Base-by-base conservation (phyloP, 2,329 filamentous ascomycete genomes). In the Botrytis paeoniae region DNA sequence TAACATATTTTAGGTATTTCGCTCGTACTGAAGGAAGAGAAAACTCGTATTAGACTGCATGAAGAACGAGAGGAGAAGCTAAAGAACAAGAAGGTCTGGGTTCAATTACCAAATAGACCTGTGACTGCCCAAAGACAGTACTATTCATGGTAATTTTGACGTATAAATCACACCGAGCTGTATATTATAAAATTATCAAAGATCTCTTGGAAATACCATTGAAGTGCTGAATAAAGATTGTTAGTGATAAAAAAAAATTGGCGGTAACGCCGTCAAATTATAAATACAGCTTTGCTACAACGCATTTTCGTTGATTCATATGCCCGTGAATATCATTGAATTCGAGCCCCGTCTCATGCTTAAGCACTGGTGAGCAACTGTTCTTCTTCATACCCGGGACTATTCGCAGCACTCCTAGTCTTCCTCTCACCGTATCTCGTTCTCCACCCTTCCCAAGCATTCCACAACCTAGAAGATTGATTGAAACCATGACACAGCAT, bases 21-120 rank as follows among this genome's bases (percentile, higher is more conserved):
- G 0, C 84, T 99, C 51, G 82, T 97, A 22, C 85, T 99, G 80
- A 99, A 98, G 85, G 96, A 99, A 81, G 95, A 98, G 82, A 92
- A 92, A 82, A 97, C 96, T 9, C 87, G 94, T 71, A 90, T 98
- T 79, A 89, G 96, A 74, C 88, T 94, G 81, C 89, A 92, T 80
- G 86, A 93, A 73, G 94, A 98, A 80, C 89, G 91, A 73, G 87
- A 93, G 80, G 90, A 90, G 77, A 95, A 93, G 85, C 87, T 92
- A 81, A 86, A 88, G 71, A 90, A 90, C 80, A 88, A 90, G 75
- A 93, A 93, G 76, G 89, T 95, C 25, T 98, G 95, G 95, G 88
- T 92, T 20, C 93, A 95, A 78, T 85, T 98, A 70, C 95, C 95
- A 12, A 93, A 98, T 82, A 89, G 95, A 75, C 93, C 92, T 10